Evolutionary conservation across 78 protist species (phyloP).

Genomic region (Tieghemostelium lacteum): DNA sequence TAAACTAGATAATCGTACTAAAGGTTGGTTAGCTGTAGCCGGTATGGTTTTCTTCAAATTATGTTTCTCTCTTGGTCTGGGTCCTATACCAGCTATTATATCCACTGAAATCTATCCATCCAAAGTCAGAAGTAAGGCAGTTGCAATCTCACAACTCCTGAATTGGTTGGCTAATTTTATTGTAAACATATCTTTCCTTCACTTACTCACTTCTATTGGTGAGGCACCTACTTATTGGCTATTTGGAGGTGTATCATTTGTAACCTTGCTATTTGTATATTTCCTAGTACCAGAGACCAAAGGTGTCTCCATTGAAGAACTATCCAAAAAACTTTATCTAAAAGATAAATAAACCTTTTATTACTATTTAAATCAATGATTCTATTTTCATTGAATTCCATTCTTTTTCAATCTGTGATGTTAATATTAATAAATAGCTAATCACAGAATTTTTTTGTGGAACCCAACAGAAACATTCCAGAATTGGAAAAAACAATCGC

Average conservation of each 20-base stretch:
- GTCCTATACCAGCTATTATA: constrained; percentile 53
- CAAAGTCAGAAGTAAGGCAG: constrained; percentile 60
- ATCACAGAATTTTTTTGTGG: too few relatives aligned
- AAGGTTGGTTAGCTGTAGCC: constrained; percentile 49
- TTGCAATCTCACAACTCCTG: constrained; percentile 24
- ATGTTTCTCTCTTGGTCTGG: constrained; percentile 47
- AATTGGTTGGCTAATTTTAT: constrained; percentile 69
- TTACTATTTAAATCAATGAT: neutral
- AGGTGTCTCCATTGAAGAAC: constrained; percentile 53
- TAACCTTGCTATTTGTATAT: constrained; percentile 12
- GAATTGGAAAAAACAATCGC: too few relatives aligned
- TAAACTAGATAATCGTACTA: neutral
- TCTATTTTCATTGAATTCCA: neutral
- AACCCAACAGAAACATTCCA: too few relatives aligned
- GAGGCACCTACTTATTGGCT: constrained; percentile 39
- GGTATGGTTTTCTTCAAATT: constrained; percentile 66
- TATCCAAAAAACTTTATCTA: constrained; percentile 16
- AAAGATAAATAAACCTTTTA: neutral
- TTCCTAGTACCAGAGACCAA: constrained; percentile 62
- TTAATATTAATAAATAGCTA: neutral
- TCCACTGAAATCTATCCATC: constrained; percentile 58
- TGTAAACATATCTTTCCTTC: constrained; percentile 35
- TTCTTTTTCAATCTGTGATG: neutral
- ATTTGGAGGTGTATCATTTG: constrained; percentile 38
- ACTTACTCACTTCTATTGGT: constrained; percentile 22